Evolutionary conservation across 352 stramenopile species (phyloP), one percentile per base, ranked within the genome.

Genomic region (Globisporangium echinulatum): DNA sequence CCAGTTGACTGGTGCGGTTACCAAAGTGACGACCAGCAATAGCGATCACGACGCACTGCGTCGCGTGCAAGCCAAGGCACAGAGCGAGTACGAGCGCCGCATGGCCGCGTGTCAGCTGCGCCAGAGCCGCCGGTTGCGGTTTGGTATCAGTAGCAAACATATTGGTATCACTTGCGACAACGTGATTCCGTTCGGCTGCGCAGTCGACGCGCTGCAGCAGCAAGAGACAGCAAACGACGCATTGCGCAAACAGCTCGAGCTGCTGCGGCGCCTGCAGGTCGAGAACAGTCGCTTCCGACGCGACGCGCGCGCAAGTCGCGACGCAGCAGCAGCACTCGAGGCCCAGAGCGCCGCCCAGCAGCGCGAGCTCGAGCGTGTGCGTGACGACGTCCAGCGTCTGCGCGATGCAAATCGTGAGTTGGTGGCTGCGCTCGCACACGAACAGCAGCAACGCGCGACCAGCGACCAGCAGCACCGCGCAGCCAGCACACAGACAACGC

Each of bases 241-340:
- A 36, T 61, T 90, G 7, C 72, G 78, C 8, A 83, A 83, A 46
- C 81, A 90, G 42, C 62, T 88, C 25, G 78, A 90, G 63, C 67
- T 90, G 7, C 54, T 90, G n/a, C 72, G 78, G 14, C 76, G 81
- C 0, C 66, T 90, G 3, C 78, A 90, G 55, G 58, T 87, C 7
- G 81, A 90, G 48, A 90, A 90, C 63, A 87, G 84, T 52, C 76
- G 78, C 49, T 86, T 90, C 43, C 77, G 78, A 10, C 71, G 77
- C 42, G 81, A 90, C 43, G 64, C 64, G 4, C 67, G 74, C 7
- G 63, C 70, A 2, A 60, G 84, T 17, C 64, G 75, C 14, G 78
- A 83, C 25, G 33, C 68, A 77, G 44, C 79, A 82, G 68, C 77
- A 9, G 61, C 64, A 14, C 58, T 90, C 0, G 68, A 78, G 49